Percentiles rank a stretch among this genome's conserved stretches.
phyloP scores from a whole-genome alignment of 1,284 basidiomycete species.

The Sutorius eximius region DNA sequence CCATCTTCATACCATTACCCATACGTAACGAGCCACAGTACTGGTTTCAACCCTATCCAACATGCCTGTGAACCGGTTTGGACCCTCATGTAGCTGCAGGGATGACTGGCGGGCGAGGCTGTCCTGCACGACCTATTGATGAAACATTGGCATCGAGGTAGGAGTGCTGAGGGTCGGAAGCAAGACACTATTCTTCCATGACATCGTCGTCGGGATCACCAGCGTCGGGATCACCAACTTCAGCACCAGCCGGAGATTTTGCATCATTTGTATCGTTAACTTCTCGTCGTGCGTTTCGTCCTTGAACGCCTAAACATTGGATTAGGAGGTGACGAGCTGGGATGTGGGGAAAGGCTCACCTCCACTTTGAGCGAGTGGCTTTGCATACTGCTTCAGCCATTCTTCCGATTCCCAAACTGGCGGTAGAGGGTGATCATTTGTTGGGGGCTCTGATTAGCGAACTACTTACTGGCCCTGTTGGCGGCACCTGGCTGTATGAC shows the following conservation, averaged over 20 bases:
- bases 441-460: background rate
- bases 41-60: background rate
- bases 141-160: conserved; percentile 1
- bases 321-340: conserved; percentile 12
- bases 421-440: conserved; percentile 10
- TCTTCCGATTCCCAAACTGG: conserved; percentile 88
- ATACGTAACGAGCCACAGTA: conserved; percentile 7
- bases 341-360: conserved; percentile 43
- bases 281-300: conserved; percentile 37
- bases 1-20: conserved; percentile 2
- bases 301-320: conserved; percentile 53
- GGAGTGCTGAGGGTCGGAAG: background rate
- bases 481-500: conserved; percentile 56
- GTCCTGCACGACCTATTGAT: background rate
- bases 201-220: conserved; percentile 43
- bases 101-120: background rate
- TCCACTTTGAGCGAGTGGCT: conserved; percentile 69
- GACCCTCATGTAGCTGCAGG: background rate
- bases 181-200: conserved; percentile 56
- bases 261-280: conserved; percentile 18
- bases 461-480: conserved; percentile 69
- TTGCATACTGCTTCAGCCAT: conserved; percentile 72
- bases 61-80: background rate
- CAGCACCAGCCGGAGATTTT: conserved; percentile 25
- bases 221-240: conserved; percentile 33